A percentile compares a stretch with the other conserved stretches of the same genome.
Evolutionary conservation across 768 basidiomycete genomes (phyloP).

Genomic region (Thelephora aurantiotincta): DNA sequence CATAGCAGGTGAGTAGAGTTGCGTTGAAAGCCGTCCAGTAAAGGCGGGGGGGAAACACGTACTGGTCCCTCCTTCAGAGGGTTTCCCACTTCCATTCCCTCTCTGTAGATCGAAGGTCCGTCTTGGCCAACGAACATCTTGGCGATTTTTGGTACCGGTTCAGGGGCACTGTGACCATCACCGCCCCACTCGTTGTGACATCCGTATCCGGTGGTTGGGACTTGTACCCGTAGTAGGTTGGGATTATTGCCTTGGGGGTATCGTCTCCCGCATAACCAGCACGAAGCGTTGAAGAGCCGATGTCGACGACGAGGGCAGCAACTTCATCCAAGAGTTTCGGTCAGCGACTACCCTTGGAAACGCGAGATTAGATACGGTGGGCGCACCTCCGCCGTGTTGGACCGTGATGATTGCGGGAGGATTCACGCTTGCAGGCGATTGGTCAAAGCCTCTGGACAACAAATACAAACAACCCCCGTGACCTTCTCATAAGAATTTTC

Average conservation of each 20-base stretch:
- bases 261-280: constrained; percentile 98
- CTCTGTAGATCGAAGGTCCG: constrained; percentile 82
- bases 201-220: constrained; percentile 25
- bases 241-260: constrained; percentile 82
- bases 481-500: not conserved
- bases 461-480: not conserved
- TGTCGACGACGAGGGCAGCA: constrained; percentile 91
- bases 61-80: constrained; percentile 84
- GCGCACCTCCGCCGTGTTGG: constrained; percentile 75
- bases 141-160: constrained; percentile 27
- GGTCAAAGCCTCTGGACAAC: not conserved
- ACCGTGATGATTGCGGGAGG: constrained; percentile 39
- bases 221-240: constrained; percentile 75
- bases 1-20: constrained; percentile 50
- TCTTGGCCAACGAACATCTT: constrained; percentile 77
- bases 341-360: not conserved
- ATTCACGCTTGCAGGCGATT: not conserved
- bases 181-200: constrained; percentile 41
- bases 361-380: not conserved
- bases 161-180: constrained; percentile 14
- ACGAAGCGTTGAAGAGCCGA: constrained; percentile 79
- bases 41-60: constrained; percentile 16
- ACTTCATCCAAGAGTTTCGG: constrained; percentile 66
- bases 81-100: constrained; percentile 77
- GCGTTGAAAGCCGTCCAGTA: not conserved